Evolutionary conservation across 306 rosid species (phyloP).

Genomic region (Leucaena leucocephala): DNA sequence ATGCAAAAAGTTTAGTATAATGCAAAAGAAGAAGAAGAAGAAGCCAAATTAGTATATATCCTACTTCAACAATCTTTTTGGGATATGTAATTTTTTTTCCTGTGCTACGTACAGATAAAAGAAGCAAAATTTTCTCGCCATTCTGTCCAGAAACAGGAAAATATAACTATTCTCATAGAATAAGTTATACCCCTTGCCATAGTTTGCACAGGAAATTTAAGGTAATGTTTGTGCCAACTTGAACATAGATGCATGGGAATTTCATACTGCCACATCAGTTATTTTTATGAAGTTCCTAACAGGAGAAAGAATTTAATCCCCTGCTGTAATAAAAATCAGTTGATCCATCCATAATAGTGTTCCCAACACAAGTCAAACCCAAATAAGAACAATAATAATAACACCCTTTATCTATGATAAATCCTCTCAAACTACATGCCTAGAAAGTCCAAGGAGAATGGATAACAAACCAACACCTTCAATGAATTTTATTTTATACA

Average conservation of each 20-base stretch:
- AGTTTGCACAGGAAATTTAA: conserved; percentile 9
- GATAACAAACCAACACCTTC: not conserved
- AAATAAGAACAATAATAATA: not conserved
- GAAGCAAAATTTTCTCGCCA: conserved; percentile 1
- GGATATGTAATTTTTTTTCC: not conserved
- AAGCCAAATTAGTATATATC: not conserved
- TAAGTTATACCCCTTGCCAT: not conserved
- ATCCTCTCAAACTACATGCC: not conserved
- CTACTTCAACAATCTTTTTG: conserved; percentile 21
- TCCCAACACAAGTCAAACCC: not conserved
- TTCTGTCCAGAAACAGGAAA: not conserved
- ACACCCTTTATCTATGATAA: not conserved
- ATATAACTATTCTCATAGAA: conserved; percentile 1
- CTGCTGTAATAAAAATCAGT: conserved; percentile 5
- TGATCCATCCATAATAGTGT: not conserved
- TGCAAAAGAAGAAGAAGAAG: not conserved
- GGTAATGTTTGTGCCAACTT: not conserved
- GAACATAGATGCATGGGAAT: not conserved
- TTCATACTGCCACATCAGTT: conserved; percentile 10
- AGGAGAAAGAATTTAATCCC: conserved; percentile 6
- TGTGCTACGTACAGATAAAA: conserved; percentile 12
- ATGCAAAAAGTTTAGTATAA: not conserved
- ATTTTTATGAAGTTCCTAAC: not conserved
- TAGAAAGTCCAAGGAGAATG: not conserved
- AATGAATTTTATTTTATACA: not conserved